Evolutionary conservation across 805 yeast genomes (phyloP).

Genomic region (Starmerella powellii): DNA sequence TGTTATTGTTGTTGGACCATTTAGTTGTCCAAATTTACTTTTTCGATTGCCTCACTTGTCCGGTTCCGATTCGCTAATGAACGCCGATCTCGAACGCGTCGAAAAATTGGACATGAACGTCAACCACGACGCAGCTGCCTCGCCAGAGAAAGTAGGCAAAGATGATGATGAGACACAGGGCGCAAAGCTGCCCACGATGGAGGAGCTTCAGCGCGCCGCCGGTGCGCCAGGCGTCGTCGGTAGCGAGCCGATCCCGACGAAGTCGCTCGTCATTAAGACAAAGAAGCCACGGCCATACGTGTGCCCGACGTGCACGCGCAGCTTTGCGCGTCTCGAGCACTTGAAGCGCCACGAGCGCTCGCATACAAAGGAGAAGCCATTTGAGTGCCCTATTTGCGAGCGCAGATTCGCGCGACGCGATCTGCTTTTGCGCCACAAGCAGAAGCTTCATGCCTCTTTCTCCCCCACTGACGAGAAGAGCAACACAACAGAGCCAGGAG

Average conservation of each 20-base stretch:
- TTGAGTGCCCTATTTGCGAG: slow-evolving; percentile 92
- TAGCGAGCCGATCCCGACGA: slow-evolving; percentile 68
- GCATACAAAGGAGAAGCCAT: slow-evolving; percentile 93
- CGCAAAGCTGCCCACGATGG: neutral
- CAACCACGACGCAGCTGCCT: too few species aligned
- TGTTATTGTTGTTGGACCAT: too few species aligned
- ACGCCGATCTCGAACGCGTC: too few species aligned
- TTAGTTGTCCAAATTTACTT: too few species aligned
- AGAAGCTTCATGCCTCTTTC: slow-evolving; percentile 57
- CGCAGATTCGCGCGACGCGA: slow-evolving; percentile 83
- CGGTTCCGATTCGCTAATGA: too few species aligned
- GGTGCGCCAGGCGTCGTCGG: slow-evolving; percentile 17
- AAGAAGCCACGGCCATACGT: slow-evolving; percentile 91
- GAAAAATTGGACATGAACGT: too few species aligned
- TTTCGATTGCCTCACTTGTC: too few species aligned
- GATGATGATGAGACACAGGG: neutral
- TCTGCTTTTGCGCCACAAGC: slow-evolving; percentile 74
- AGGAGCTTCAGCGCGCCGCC: slow-evolving; percentile 8
- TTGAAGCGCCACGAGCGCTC: slow-evolving; percentile 85
- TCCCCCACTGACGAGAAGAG: slow-evolving; percentile 20
- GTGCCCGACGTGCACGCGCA: slow-evolving; percentile 82
- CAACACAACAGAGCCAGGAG: neutral
- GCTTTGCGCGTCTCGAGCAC: slow-evolving; percentile 91
- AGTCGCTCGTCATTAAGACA: slow-evolving; percentile 70
- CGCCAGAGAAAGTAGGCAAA: neutral